phyloP scores from a whole-genome alignment of 2,329 filamentous ascomycete genomes.

The Venturia nashicola region DNA sequence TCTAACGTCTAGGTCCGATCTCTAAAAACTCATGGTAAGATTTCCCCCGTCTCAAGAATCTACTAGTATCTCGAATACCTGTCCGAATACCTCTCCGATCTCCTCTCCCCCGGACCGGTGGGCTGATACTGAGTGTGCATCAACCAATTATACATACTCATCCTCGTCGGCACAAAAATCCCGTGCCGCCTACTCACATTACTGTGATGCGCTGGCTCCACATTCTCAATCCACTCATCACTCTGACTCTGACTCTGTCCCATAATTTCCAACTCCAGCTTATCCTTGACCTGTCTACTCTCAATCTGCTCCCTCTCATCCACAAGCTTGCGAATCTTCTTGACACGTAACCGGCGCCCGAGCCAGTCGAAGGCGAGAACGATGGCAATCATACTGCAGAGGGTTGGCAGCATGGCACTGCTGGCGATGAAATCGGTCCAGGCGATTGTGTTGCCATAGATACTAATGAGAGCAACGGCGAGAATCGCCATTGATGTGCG shows the following conservation, averaged over 20 bases:
- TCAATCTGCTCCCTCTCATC: not conserved
- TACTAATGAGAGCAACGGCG: not conserved
- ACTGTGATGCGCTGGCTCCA: not conserved
- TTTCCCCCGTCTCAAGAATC: too few relatives aligned
- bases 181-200: not conserved
- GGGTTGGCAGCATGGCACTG: not conserved
- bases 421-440: slow-evolving; percentile 3
- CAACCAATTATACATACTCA: slow-evolving; percentile 3
- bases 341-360: not conserved
- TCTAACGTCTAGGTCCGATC: not conserved
- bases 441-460: not conserved
- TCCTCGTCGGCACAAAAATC: not conserved
- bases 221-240: not conserved
- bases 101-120: not conserved
- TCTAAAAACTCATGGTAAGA: too few relatives aligned
- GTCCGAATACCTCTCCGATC: not conserved
- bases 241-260: not conserved
- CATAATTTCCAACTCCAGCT: not conserved
- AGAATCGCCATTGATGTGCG: not conserved
- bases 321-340: not conserved
- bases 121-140: not conserved
- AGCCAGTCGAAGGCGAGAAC: not conserved
- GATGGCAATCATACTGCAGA: not conserved
- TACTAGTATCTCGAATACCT: not conserved
- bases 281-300: not conserved